These are phyloP conservation scores for Prunus campanulata DNA, from an alignment of 306 rosid genomes.

Conservation along the genomic window DNA sequence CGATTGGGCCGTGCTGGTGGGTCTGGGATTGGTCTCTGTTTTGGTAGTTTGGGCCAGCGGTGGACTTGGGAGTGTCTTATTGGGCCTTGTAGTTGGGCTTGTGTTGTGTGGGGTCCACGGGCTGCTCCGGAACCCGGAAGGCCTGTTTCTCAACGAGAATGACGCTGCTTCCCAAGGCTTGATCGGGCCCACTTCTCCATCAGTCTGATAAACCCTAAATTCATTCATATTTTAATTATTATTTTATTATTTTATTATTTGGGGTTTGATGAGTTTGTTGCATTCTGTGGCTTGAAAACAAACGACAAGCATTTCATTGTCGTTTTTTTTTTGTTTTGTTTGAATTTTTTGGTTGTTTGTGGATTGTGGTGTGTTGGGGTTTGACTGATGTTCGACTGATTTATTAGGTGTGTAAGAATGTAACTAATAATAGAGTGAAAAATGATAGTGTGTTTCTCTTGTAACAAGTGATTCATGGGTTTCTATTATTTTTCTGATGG, in stretches of 20 bases:
- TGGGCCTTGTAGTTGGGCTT: neutral
- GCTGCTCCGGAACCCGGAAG: neutral
- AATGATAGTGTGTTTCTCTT: neutral
- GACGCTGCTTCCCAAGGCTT: slow-evolving; percentile 7
- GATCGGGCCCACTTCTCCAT: neutral
- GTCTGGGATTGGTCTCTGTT: neutral
- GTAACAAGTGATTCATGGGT: neutral
- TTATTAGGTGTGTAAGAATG: neutral
- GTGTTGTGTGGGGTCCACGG: slow-evolving; percentile 4
- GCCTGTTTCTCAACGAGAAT: slow-evolving; percentile 14
- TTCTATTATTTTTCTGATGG: neutral
- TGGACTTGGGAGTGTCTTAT: neutral
- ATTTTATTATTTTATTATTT: neutral
- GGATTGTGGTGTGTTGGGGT: neutral
- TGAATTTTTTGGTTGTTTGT: neutral
- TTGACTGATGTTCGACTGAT: neutral
- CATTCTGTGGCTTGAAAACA: neutral
- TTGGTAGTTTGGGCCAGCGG: neutral
- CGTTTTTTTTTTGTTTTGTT: neutral
- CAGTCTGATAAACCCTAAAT: neutral
- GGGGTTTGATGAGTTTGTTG: slow-evolving; percentile 5
- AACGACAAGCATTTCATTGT: neutral
- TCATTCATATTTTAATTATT: no score
- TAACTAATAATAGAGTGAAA: no score
- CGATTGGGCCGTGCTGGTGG: slow-evolving; percentile 2